Percentiles rank a stretch among this genome's conserved stretches.
Conservation (phyloP, 345 rosid genomes). For the Aurinia saxatilis region DNA sequence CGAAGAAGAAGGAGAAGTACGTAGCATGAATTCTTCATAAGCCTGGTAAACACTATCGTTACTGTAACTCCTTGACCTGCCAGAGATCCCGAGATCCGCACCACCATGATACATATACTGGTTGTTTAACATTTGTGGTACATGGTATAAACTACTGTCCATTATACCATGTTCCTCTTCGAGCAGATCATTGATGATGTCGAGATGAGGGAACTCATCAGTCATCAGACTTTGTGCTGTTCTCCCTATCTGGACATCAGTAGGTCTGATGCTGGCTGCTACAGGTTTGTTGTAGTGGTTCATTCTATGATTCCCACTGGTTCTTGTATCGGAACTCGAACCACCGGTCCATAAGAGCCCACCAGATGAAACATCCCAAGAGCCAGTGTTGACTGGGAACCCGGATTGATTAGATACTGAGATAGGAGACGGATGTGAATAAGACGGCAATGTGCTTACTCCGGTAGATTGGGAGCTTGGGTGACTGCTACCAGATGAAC, state of each 20-base stretch:
- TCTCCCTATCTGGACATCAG: conserved; percentile 27
- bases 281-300: conserved; percentile 34
- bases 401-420: conserved; percentile 36
- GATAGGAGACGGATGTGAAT: conserved; percentile 36
- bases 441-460: conserved; percentile 35
- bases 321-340: conserved; percentile 28
- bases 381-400: conserved; percentile 38
- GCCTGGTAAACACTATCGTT: conserved; percentile 43
- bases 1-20: conserved; percentile 30
- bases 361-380: conserved; percentile 33
- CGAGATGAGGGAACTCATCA: conserved; percentile 91
- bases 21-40: conserved; percentile 52
- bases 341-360: conserved; percentile 49
- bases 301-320: neutral
- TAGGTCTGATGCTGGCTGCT: neutral
- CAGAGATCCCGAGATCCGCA: conserved; percentile 39
- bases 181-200: conserved; percentile 86
- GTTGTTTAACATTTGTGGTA: conserved; percentile 40
- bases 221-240: conserved; percentile 41
- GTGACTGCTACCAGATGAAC: conserved; percentile 34
- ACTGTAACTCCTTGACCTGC: conserved; percentile 48
- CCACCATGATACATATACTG: conserved; percentile 45
- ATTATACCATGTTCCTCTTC: conserved; percentile 59
- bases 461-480: conserved; percentile 39
- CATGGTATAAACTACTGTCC: conserved; percentile 29